Evolutionary conservation across 176 grass and related monocot genomes (phyloP), one percentile per base, ranked within the genome.

Genomic region (Carex cristatella): DNA sequence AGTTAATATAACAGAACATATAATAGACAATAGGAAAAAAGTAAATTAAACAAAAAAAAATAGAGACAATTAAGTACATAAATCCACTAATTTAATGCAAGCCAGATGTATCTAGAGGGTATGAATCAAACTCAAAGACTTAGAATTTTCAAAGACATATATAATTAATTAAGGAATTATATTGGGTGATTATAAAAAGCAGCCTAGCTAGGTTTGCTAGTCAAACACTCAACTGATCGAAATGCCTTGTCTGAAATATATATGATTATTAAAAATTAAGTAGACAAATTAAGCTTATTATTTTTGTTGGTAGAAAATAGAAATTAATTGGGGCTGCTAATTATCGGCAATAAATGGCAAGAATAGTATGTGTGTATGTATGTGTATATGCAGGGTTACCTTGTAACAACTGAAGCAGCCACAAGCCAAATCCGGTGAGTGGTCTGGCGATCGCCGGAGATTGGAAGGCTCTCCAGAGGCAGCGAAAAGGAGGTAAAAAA

Each of bases 371-470:
- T 13, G 33, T 32, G 32, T 4, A 42, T 19, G 40, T 4, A 6
- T 6, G 42, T 16, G 15, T 23, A 23, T 23, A 23, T 23, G 23
- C 23, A 23, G 23, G 23, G 23, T 65, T 82, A 82, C 79, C 95
- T 98, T 98, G 89, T 98, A 98, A 88, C 95, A 98, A 37, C 88
- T 79, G 88, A 98, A 98, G 95, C 95, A 98, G n/a, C 82, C 91
- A 88, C 94, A 97, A 2, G 84, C 87, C 87, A 94, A 89, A 86
- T 98, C 91, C 5, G 92, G 92, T n/a, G 80, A 82, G 80, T 94
- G 95, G 0, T 82, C 12, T 9, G 86, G 27, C 30, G 86, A 75
- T 44, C 66, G 85, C 30, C 79, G 81, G 42, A 88, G 64, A 56
- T 85, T 73, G 5, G 87, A 72, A 72, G 7, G 70, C 65, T 38